Evolutionary conservation across 768 basidiomycete genomes (phyloP).

Genomic region (Lentinula sp.): DNA sequence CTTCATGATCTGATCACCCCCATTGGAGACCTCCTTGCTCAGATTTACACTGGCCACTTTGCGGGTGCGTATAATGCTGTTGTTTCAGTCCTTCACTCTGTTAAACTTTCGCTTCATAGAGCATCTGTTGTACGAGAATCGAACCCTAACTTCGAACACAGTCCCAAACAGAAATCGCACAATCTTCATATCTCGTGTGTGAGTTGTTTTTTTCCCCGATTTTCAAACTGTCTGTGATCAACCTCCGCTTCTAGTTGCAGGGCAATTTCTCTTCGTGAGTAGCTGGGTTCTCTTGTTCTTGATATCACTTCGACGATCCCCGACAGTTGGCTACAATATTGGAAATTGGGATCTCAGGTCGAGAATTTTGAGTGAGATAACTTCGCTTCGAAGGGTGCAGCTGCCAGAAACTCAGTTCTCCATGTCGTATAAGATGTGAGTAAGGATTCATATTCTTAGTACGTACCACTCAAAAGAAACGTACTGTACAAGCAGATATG

Average conservation of each 20-base stretch:
- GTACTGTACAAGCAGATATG: conserved; percentile 5
- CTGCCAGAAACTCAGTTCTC: conserved; percentile 7
- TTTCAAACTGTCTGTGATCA: background rate
- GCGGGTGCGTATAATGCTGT: conserved; percentile 14
- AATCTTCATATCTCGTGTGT: conserved; percentile 45
- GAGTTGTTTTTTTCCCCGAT: conserved; percentile 14
- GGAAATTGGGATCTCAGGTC: conserved; percentile 5
- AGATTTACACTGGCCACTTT: conserved; percentile 20
- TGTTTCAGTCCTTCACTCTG: background rate
- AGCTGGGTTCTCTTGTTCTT: background rate
- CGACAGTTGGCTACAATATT: conserved; percentile 29
- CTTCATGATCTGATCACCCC: conserved; percentile 5
- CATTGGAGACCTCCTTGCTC: conserved; percentile 19
- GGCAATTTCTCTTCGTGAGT: conserved; percentile 42
- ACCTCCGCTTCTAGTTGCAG: conserved; percentile 31
- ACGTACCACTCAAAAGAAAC: too few relatives aligned
- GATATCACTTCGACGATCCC: background rate
- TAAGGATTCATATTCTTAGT: background rate
- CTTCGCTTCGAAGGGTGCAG: conserved; percentile 10
- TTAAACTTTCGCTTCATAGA: conserved; percentile 12
- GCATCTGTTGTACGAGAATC: conserved; percentile 20
- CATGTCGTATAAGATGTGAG: conserved; percentile 11
- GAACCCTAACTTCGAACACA: conserved; percentile 11
- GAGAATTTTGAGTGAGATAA: conserved; percentile 14
- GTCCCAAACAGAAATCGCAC: conserved; percentile 19